A percentile compares a stretch with the other conserved stretches of the same genome.
These are phyloP conservation scores for Claviceps fusiformis DNA, from an alignment of 2,329 filamentous ascomycete genomes.

Conservation along the genomic window DNA sequence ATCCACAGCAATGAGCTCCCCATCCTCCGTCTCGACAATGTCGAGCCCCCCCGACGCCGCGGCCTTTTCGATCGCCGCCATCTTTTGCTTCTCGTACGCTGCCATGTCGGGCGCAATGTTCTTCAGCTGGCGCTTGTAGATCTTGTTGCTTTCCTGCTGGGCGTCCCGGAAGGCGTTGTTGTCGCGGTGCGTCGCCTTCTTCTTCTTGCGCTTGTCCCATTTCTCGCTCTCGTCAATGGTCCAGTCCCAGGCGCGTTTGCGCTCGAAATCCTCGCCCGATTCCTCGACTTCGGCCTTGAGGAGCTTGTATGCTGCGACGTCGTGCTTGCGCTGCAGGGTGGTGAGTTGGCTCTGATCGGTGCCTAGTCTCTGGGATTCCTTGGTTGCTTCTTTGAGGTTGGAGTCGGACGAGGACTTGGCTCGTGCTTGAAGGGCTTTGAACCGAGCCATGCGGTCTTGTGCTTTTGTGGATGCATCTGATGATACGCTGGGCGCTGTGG, in stretches of 20 bases:
- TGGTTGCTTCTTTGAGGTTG: constrained; percentile 73
- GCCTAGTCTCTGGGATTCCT: constrained; percentile 66
- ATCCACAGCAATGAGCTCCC: constrained; percentile 88
- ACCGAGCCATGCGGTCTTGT: constrained; percentile 62
- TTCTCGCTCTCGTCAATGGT: constrained; percentile 86
- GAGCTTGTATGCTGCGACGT: constrained; percentile 81
- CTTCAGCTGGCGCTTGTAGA: constrained; percentile 82
- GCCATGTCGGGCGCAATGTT: constrained; percentile 67
- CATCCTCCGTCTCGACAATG: constrained; percentile 89
- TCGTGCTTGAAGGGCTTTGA: constrained; percentile 75
- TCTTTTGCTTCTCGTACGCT: constrained; percentile 76
- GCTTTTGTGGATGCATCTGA: constrained; percentile 25
- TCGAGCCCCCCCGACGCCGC: constrained; percentile 75
- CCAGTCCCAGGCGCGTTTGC: constrained; percentile 98
- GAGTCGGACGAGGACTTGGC: constrained; percentile 57
- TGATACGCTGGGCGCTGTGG: background rate
- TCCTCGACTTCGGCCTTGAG: constrained; percentile 84
- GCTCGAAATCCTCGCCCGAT: constrained; percentile 82
- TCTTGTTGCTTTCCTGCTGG: constrained; percentile 72
- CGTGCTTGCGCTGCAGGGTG: constrained; percentile 71
- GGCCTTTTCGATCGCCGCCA: constrained; percentile 70
- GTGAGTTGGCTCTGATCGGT: constrained; percentile 66
- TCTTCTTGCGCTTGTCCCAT: constrained; percentile 84
- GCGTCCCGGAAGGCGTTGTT: constrained; percentile 87
- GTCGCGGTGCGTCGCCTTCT: constrained; percentile 69